Evolutionary conservation across 768 basidiomycete species (phyloP).

Genomic region (Trametes elegans): DNA sequence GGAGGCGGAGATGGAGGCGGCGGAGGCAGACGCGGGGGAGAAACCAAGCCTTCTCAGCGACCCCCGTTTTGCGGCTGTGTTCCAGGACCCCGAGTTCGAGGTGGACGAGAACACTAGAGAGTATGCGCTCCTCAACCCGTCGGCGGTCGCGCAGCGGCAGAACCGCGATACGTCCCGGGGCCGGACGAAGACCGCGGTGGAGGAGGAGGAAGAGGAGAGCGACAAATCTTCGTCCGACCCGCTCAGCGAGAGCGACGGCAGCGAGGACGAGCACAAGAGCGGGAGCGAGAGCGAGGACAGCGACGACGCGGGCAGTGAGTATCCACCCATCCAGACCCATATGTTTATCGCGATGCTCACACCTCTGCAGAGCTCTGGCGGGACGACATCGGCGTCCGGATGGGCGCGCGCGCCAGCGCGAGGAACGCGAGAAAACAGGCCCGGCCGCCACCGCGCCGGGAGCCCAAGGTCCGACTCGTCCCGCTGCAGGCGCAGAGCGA

Average conservation of each 20-base stretch:
- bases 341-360: background rate
- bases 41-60: slow-evolving; percentile 68
- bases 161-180: slow-evolving; percentile 17
- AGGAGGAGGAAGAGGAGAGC: slow-evolving; percentile 87
- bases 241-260: slow-evolving; percentile 28
- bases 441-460: slow-evolving; percentile 30
- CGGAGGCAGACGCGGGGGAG: slow-evolving; percentile 26
- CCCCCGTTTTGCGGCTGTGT: slow-evolving; percentile 86
- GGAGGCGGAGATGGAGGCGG: slow-evolving; percentile 30
- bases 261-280: slow-evolving; percentile 35
- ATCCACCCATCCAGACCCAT: background rate
- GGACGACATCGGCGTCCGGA: slow-evolving; percentile 27
- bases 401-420: slow-evolving; percentile 20
- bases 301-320: slow-evolving; percentile 40
- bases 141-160: slow-evolving; percentile 59
- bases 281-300: slow-evolving; percentile 40
- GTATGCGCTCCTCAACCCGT: slow-evolving; percentile 92
- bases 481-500: slow-evolving; percentile 53
- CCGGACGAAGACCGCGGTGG: slow-evolving; percentile 72
- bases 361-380: slow-evolving; percentile 24
- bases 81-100: slow-evolving; percentile 87
- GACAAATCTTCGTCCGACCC: slow-evolving; percentile 58
- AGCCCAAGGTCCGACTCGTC: slow-evolving; percentile 59
- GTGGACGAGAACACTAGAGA: slow-evolving; percentile 89
- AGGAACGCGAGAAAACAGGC: slow-evolving; percentile 2